phyloP scores from a whole-genome alignment of 345 rosid genomes.

The Carallia pectinifolia region DNA sequence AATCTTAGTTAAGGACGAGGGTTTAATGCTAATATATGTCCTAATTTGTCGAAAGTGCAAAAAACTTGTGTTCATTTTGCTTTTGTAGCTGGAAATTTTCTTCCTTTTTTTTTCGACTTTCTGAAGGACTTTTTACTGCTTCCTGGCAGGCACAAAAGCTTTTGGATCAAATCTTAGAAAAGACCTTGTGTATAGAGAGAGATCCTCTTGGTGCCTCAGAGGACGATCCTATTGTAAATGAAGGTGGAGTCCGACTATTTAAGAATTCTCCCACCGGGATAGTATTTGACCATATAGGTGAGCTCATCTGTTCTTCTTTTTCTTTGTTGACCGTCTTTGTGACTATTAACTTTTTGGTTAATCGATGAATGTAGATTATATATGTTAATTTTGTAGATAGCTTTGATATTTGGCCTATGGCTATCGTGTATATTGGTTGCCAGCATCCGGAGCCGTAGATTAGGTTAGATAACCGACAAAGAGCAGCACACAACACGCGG shows the following conservation, averaged over 20 bases:
- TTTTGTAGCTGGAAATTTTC: background rate
- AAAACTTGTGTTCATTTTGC: background rate
- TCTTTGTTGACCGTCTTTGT: background rate
- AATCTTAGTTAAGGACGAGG: background rate
- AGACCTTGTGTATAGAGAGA: conserved; percentile 47
- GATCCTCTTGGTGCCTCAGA: conserved; percentile 29
- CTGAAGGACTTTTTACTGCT: background rate
- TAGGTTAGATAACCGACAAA: no score
- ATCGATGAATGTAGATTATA: background rate
- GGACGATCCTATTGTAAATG: conserved; percentile 31
- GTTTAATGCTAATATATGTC: background rate
- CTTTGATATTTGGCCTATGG: no score
- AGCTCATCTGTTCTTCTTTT: conserved; percentile 11
- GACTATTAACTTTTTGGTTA: background rate
- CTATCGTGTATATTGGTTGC: no score
- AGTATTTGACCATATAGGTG: conserved; percentile 61
- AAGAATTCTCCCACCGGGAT: conserved; percentile 65
- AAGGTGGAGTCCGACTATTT: conserved; percentile 65
- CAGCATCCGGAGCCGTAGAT: no score
- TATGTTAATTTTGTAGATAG: background rate
- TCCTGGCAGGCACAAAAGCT: conserved; percentile 67
- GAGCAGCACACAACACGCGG: no score
- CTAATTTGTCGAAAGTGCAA: background rate
- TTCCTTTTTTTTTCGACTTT: background rate
- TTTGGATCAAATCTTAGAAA: conserved; percentile 70